Conservation (phyloP, 2,329 filamentous ascomycete species). For the Zasmidium citrigriseum region DNA sequence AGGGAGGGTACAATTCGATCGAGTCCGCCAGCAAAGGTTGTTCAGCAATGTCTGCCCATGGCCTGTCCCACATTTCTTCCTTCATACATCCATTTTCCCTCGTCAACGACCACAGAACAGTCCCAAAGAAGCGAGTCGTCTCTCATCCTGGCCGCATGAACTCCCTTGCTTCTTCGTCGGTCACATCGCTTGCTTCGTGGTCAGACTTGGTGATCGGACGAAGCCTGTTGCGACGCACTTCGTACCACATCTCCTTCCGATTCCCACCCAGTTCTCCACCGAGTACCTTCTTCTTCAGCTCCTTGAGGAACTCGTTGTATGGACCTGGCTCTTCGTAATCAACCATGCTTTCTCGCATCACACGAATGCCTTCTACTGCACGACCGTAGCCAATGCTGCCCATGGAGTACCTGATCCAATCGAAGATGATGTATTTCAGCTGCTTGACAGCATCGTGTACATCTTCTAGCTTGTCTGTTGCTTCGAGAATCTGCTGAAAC, state of each 20-base stretch:
- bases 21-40: no score
- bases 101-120: no score
- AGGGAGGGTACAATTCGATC: no score
- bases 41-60: no score
- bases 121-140: no score
- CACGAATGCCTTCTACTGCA: slow-evolving; percentile 73
- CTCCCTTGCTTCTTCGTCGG: slow-evolving; percentile 65
- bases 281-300: slow-evolving; percentile 72
- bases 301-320: slow-evolving; percentile 73
- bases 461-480: slow-evolving; percentile 59
- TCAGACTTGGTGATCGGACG: slow-evolving; percentile 70
- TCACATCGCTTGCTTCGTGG: slow-evolving; percentile 66
- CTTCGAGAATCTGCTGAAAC: slow-evolving; percentile 75
- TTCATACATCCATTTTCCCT: not conserved
- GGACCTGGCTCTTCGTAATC: slow-evolving; percentile 72
- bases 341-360: slow-evolving; percentile 75
- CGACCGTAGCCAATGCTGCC: slow-evolving; percentile 74
- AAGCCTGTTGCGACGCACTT: slow-evolving; percentile 65
- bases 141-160: slow-evolving; percentile 25
- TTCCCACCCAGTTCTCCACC: slow-evolving; percentile 73
- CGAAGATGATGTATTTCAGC: slow-evolving; percentile 70
- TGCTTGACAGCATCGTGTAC: slow-evolving; percentile 71
- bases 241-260: slow-evolving; percentile 79
- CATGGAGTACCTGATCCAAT: slow-evolving; percentile 70
- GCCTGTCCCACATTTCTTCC: no score